These are phyloP conservation scores for Cardiospermum halicacabum DNA, from an alignment of 345 rosid species.

Conservation along the genomic window DNA sequence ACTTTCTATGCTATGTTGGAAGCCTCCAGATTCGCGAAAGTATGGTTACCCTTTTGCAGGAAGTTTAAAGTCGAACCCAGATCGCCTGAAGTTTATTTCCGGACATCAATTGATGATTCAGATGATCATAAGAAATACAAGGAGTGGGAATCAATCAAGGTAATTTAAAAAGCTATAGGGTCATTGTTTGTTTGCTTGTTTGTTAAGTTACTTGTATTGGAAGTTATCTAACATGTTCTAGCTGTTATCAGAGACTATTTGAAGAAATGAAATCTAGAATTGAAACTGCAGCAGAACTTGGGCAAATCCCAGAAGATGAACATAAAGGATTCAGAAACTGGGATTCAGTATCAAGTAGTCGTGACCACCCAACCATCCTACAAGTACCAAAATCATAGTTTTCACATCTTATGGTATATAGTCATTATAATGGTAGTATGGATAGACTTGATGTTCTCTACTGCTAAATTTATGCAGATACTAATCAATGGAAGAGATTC, in stretches of 20 bases:
- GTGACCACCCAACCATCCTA: constrained; percentile 35
- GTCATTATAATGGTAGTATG: too few relatives aligned
- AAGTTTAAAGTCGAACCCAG: constrained; percentile 11
- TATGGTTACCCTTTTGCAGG: constrained; percentile 32
- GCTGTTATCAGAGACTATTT: constrained; percentile 24
- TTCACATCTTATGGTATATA: too few relatives aligned
- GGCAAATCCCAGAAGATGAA: constrained; percentile 24
- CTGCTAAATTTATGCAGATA: constrained; percentile 7
- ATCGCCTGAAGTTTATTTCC: constrained; percentile 24
- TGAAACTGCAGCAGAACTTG: constrained; percentile 21
- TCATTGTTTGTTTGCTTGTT: neutral
- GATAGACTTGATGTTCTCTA: neutral
- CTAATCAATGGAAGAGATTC: constrained; percentile 25
- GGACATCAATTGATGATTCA: neutral
- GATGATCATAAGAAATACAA: neutral
- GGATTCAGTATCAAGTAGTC: constrained; percentile 18
- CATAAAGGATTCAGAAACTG: constrained; percentile 33
- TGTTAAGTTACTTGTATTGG: neutral
- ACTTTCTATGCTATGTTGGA: constrained; percentile 29
- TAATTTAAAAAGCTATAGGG: neutral
- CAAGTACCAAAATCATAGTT: constrained; percentile 19
- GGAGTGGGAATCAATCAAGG: constrained; percentile 18
- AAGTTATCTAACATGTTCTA: neutral
- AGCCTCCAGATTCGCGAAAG: constrained; percentile 22
- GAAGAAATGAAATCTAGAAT: constrained; percentile 28